phyloP scores from a whole-genome alignment of 257 asterid genomes.

The Solanum lycopersicoides region DNA sequence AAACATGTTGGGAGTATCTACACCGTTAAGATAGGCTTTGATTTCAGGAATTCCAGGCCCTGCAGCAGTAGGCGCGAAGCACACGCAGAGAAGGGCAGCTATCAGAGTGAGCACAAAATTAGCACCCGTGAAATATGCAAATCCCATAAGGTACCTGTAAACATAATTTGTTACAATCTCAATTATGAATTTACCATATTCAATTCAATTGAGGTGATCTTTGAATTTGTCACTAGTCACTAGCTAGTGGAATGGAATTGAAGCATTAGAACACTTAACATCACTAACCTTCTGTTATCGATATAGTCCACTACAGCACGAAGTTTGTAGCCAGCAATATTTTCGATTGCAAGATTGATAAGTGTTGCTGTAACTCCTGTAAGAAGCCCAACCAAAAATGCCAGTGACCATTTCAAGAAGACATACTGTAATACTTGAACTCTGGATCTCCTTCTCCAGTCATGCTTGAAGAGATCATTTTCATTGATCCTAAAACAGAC shows the following conservation, averaged over 20 bases:
- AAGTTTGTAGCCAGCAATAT: constrained; percentile 84
- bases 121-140: constrained; percentile 38
- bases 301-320: constrained; percentile 56
- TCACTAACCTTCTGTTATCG: constrained; percentile 48
- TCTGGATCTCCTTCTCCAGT: constrained; percentile 89
- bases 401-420: constrained; percentile 72
- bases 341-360: constrained; percentile 85
- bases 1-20: constrained; percentile 86
- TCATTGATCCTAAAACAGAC: constrained; percentile 61
- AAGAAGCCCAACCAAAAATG: constrained; percentile 82
- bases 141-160: constrained; percentile 68
- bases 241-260: background rate
- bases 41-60: constrained; percentile 98
- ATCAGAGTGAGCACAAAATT: constrained; percentile 59
- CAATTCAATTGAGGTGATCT: background rate
- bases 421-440: constrained; percentile 67
- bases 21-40: constrained; percentile 89
- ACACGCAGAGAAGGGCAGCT: constrained; percentile 68
- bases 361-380: constrained; percentile 79
- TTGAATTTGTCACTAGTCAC: background rate
- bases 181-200: background rate
- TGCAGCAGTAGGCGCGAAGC: constrained; percentile 92
- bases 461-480: constrained; percentile 94
- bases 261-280: background rate
- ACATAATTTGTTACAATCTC: constrained; percentile 11